Evolutionary conservation across 495 filamentous ascomycete species (phyloP).

Genomic region (Lophium mytilinum): DNA sequence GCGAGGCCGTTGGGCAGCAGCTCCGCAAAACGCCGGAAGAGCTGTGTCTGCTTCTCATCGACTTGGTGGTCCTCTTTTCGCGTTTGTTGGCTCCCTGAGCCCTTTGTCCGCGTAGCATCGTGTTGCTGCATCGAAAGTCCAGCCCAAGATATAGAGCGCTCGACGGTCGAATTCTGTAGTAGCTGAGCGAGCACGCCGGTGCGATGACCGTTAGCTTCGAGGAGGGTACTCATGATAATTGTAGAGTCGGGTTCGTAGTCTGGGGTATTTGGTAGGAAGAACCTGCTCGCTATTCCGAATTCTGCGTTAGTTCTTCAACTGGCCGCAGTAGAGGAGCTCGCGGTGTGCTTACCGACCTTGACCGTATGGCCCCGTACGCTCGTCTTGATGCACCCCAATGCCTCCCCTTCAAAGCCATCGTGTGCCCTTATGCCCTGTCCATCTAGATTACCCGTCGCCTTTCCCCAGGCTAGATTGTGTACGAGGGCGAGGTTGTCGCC

Average conservation of each 20-base stretch:
- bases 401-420: constrained; percentile 17
- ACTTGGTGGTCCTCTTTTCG: neutral
- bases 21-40: constrained; percentile 33
- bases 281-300: constrained; percentile 4
- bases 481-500: constrained; percentile 19
- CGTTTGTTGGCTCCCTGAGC: neutral
- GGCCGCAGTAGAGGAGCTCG: too few species aligned
- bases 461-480: constrained; percentile 30
- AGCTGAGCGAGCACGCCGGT: constrained; percentile 28
- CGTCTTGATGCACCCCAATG: constrained; percentile 14
- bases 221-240: constrained; percentile 27
- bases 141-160: constrained; percentile 1
- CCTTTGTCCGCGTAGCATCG: neutral
- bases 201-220: constrained; percentile 20
- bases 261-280: constrained; percentile 13
- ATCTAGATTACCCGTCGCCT: constrained; percentile 11
- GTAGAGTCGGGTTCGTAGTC: constrained; percentile 8
- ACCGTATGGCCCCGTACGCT: constrained; percentile 17
- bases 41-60: constrained; percentile 16
- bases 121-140: neutral
- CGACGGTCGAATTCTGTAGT: neutral
- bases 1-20: constrained; percentile 34
- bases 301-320: too few species aligned
- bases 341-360: constrained; percentile 23
- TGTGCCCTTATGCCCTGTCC: constrained; percentile 14